Base-by-base conservation (phyloP, 202 grass and related monocot genomes). In the Cymbopogon flexuosus region DNA sequence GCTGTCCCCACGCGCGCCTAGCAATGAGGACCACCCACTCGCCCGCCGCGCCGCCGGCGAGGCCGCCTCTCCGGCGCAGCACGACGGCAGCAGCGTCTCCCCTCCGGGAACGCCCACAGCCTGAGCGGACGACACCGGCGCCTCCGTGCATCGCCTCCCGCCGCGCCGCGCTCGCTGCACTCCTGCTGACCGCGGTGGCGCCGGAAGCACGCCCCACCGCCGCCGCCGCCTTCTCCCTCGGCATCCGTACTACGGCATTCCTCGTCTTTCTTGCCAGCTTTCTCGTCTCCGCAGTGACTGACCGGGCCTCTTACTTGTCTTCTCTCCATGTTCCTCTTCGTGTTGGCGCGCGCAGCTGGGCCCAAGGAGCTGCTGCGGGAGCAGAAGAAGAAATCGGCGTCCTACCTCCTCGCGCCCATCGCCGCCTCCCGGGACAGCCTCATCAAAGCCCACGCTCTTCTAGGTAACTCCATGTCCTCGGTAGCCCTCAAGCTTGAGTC, bases 361-460 rank as follows among this genome's bases (percentile, higher is more conserved):
- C 88, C 92, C 6, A 99, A 95, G 86, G 96, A 99, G 65, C 80
- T 90, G 90, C 70, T 98, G 56, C 86, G 61, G 85, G 92, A 95
- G 72, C 92, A 99, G 81, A 95, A 95, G 86, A 93, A 80, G 86
- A 98, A 99, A 68, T 90, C 92, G 47, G 87, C 90, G 56, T 81
- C 88, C 66, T 99, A 71, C 77, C 78, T 95, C 46, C 83, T 99
- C 31, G 83, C 92, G 35, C 96, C 96, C 45, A 95, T 95, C 43
- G 84, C 91, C 57, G 92, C 90, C 72, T 98, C 96, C 40, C 92
- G 84, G 30, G 62, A 84, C n/a, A 93, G 72, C 62, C 92, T 98
- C 30, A 29, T 85, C 79, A 91, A 91, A 21, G 80, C 96, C 4
- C 88, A 91, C 46, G 59, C 61, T 37, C 74, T 95, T 47, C 86